Percentiles rank a stretch among this genome's conserved stretches.
Conservation (phyloP, 2,329 filamentous ascomycete species). For the Fonsecaea erecta region DNA sequence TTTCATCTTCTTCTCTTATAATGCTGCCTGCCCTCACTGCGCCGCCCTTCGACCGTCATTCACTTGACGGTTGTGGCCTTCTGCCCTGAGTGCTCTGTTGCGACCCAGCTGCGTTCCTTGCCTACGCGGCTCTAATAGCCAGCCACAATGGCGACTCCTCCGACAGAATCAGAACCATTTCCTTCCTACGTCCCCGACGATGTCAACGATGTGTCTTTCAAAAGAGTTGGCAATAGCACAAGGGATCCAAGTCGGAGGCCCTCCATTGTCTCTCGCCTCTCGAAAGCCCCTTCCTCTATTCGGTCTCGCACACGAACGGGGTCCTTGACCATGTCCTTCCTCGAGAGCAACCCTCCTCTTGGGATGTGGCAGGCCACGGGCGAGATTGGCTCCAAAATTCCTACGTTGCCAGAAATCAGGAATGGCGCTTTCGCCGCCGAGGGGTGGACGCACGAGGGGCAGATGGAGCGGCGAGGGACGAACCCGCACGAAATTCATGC, state of each 20-base stretch:
- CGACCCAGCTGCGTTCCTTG: not conserved
- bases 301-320: conserved; percentile 30
- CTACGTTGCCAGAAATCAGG: conserved; percentile 42
- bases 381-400: conserved; percentile 41
- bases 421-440: conserved; percentile 40
- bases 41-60: not conserved
- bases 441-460: conserved; percentile 43
- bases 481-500: conserved; percentile 41
- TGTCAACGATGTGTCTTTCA: conserved; percentile 3
- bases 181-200: conserved; percentile 18
- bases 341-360: conserved; percentile 42
- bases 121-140: not conserved
- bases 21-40: not conserved
- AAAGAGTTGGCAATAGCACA: conserved; percentile 1
- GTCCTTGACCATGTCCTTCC: conserved; percentile 36
- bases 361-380: conserved; percentile 45
- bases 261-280: conserved; percentile 21
- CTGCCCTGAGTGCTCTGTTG: not conserved
- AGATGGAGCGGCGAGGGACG: conserved; percentile 40
- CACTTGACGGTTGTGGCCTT: not conserved
- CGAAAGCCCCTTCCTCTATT: conserved; percentile 12
- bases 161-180: conserved; percentile 23
- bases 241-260: conserved; percentile 13
- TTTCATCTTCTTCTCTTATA: not conserved
- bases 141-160: not conserved